phyloP scores from a whole-genome alignment of 768 basidiomycete species.

The Vararia minispora region DNA sequence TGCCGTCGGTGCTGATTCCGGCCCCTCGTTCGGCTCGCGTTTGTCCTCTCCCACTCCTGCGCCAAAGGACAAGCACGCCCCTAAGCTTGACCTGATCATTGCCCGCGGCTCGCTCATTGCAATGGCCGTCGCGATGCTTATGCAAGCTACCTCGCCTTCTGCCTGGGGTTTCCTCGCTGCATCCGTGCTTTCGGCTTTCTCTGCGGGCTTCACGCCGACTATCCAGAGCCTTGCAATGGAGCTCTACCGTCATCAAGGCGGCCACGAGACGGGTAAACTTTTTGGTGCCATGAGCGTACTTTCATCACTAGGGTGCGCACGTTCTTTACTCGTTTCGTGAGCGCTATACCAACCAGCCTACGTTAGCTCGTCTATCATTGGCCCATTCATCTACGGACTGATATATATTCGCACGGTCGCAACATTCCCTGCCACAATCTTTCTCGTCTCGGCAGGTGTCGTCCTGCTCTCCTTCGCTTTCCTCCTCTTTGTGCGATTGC shows the following conservation, averaged over 20 bases:
- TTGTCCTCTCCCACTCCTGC: no score
- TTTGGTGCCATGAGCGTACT: slow-evolving; percentile 5
- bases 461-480: not conserved
- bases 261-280: slow-evolving; percentile 2
- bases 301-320: slow-evolving; percentile 2
- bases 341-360: not conserved
- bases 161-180: not conserved
- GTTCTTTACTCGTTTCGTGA: not conserved
- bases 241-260: slow-evolving; percentile 2
- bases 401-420: slow-evolving; percentile 2
- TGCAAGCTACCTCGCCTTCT: not conserved
- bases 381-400: slow-evolving; percentile 2
- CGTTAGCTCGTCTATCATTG: slow-evolving; percentile 1
- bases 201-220: slow-evolving; percentile 4
- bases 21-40: no score
- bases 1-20: no score
- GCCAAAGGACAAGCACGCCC: not conserved
- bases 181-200: not conserved
- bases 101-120: slow-evolving; percentile 1
- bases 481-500: slow-evolving; percentile 1
- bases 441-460: not conserved
- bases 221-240: slow-evolving; percentile 3
- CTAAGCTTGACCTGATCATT: slow-evolving; percentile 1
- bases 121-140: not conserved
- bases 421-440: not conserved